These are phyloP conservation scores for Aureobasidium melanogenum DNA, from an alignment of 2,329 filamentous ascomycete genomes.

Conservation along the genomic window DNA sequence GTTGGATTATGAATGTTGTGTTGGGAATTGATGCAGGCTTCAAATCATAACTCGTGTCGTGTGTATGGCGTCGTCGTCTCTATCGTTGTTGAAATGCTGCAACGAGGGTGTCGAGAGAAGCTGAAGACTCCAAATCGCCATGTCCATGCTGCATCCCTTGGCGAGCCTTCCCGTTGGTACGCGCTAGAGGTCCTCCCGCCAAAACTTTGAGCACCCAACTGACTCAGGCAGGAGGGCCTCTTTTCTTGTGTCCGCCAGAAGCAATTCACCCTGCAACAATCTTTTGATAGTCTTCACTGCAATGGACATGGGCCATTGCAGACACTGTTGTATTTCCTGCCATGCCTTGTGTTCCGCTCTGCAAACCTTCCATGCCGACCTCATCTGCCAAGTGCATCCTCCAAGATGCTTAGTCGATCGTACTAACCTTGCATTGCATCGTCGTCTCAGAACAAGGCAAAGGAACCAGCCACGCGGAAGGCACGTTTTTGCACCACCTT, in stretches of 20 bases:
- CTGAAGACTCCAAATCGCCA: background rate
- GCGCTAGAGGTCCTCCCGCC: background rate
- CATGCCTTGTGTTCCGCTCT: background rate
- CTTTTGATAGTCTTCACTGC: background rate
- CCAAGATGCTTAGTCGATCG: background rate
- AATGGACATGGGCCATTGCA: background rate
- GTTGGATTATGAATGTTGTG: background rate
- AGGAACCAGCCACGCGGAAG: background rate
- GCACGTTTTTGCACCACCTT: constrained; percentile 1
- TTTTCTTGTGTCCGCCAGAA: background rate
- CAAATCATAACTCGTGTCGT: constrained; percentile 8
- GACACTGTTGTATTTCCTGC: background rate
- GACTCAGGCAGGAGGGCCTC: background rate
- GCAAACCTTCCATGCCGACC: background rate
- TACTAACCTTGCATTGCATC: background rate
- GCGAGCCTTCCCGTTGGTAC: background rate
- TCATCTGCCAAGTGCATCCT: background rate
- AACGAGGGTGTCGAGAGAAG: background rate
- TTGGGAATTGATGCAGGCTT: background rate
- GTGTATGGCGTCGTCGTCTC: background rate
- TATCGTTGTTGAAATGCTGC: background rate
- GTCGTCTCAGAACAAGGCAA: background rate
- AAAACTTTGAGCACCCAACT: background rate
- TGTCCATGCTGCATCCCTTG: background rate
- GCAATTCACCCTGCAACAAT: background rate